Conservation (phyloP, 306 rosid species). For the Prunus fruticosa region DNA sequence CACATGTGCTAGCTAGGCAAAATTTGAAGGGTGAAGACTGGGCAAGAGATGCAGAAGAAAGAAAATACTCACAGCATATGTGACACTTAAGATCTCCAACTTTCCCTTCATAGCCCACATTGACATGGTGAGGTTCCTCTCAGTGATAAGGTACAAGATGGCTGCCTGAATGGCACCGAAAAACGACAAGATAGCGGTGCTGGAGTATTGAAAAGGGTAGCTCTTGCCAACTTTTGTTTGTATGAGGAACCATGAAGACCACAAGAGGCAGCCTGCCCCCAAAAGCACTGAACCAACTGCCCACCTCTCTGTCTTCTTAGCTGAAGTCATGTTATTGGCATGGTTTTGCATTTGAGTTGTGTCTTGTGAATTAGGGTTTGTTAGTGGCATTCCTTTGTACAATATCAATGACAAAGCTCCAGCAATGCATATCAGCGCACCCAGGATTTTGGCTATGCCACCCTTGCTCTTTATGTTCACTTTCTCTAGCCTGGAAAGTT, state of each 20-base stretch:
- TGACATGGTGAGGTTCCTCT: constrained; percentile 39
- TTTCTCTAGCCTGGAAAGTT: constrained; percentile 61
- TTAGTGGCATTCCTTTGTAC: constrained; percentile 66
- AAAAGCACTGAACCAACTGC: constrained; percentile 54
- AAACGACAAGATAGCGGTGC: constrained; percentile 72
- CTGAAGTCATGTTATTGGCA: constrained; percentile 2
- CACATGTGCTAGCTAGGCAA: not conserved
- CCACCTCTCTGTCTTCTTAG: constrained; percentile 47
- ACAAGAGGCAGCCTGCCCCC: constrained; percentile 54
- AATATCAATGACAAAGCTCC: constrained; percentile 62
- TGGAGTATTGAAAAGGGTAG: constrained; percentile 73
- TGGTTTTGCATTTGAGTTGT: not conserved
- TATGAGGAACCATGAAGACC: constrained; percentile 93
- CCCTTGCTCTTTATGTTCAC: constrained; percentile 51
- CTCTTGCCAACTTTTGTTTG: constrained; percentile 64
- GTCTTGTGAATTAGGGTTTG: constrained; percentile 27
- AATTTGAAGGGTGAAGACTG: not conserved
- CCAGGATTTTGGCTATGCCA: constrained; percentile 68
- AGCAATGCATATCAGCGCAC: constrained; percentile 50
- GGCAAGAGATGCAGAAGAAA: not conserved
- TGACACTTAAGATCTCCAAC: constrained; percentile 51
- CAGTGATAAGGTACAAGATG: constrained; percentile 46
- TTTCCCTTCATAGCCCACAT: constrained; percentile 63
- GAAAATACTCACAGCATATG: constrained; percentile 57
- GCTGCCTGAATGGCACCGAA: constrained; percentile 72